These are phyloP conservation scores for Ogataea angusta DNA, from an alignment of 805 yeast genomes.

Conservation along the genomic window DNA sequence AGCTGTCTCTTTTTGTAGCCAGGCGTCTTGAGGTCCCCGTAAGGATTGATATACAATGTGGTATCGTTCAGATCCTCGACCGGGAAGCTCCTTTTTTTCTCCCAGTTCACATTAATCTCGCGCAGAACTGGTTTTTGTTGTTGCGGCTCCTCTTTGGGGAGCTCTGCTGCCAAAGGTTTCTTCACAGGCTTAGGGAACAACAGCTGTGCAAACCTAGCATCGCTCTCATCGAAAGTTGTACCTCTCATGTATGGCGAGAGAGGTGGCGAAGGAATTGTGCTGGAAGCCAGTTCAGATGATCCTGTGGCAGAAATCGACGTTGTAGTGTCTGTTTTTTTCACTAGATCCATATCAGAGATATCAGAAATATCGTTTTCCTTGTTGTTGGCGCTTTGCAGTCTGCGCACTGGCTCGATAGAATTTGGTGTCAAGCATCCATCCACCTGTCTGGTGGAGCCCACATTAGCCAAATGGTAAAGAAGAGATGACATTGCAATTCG, in stretches of 20 bases:
- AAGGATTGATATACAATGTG: conserved; percentile 50
- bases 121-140: conserved; percentile 2
- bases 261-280: conserved; percentile 38
- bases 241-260: conserved; percentile 35
- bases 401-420: conserved; percentile 11
- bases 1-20: conserved; percentile 48
- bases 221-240: conserved; percentile 25
- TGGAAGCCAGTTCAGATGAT: conserved; percentile 12
- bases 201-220: conserved; percentile 27
- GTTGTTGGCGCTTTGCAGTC: conserved; percentile 8
- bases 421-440: conserved; percentile 29
- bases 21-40: conserved; percentile 40
- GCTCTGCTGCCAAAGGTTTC: conserved; percentile 9
- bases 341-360: not conserved
- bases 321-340: conserved; percentile 9
- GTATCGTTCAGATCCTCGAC: conserved; percentile 42
- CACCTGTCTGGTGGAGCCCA: conserved; percentile 20
- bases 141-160: conserved; percentile 12
- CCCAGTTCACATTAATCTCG: conserved; percentile 2
- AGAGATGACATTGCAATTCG: conserved; percentile 16
- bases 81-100: conserved; percentile 37
- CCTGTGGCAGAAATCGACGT: not conserved
- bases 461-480: conserved; percentile 12
- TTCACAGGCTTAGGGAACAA: conserved; percentile 25
- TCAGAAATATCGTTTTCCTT: not conserved